Base-by-base conservation (phyloP, 768 basidiomycete genomes). In the Lactifluus echinatus region DNA sequence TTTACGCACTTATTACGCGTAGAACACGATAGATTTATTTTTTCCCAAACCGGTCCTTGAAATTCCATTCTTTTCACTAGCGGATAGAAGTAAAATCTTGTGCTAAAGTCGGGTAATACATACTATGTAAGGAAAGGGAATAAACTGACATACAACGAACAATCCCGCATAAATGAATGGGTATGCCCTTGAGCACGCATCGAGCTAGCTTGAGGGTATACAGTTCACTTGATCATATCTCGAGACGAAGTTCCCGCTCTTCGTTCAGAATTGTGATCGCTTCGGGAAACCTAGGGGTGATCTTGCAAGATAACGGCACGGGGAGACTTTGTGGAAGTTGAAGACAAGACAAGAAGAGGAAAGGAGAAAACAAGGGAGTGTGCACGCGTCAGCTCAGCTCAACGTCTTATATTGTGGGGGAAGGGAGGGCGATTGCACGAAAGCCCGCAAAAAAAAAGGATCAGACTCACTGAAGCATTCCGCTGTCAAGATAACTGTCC, bases 281-380 rank as follows among this genome's bases (percentile, higher is more conserved):
- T 17, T 61, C 64, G 8, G 53, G 47, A 36, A 65, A 65, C 33
- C 66, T 56, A 6, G 66, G 66, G 8, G 29, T 61, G 19, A 61
- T 55, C 34, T 49, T 55, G 50, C 63, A 66, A 14, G 51, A 48
- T 37, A 66, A 66, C 1, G 63, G 63, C 21, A 56, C 14, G 17
- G 65, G 65, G 8, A 55, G 43, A 24, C 65, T 66, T 37, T n/a
- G 36, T 17, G 36, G 15, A 37, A 17, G 36, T 17, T 21, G 39
- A 19, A 5, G 39, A 40, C 5, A 8, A 40, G 15, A 19, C 19
- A 8, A 40, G n/a, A 14, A 4, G 34, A 19, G 8, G 2, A 8
- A 8, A 8, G 8, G 33, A 36, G 4, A 19, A 24, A 26, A 8
- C 1, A 14, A 21, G 21, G 23, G 23, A 2, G 10, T 10, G n/a